Base-by-base conservation (phyloP, 495 filamentous ascomycete species). In the Talaromyces borbonicus region DNA sequence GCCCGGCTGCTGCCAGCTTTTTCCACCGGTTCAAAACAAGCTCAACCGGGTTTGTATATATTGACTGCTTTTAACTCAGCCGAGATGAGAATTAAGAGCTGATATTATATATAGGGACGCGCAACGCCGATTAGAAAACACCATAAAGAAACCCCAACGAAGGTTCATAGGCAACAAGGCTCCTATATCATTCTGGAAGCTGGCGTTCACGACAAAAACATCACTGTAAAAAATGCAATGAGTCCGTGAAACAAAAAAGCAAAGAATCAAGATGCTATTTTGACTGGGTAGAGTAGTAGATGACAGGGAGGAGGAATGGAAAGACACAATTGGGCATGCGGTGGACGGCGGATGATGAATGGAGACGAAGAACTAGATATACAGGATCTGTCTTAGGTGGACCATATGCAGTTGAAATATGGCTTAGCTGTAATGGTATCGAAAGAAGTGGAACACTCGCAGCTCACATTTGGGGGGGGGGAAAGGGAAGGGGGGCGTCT, bases 281-380 rank as follows among this genome's bases (percentile, higher is more conserved):
- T n/a, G n/a, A n/a, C n/a, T n/a, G n/a, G n/a, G n/a, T n/a, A n/a
- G n/a, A 41, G 38, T 41, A 41, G 8, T 7, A 26, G 26, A 23
- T 14, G 57, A 54, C 35, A 51, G 49, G 19, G 56, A 50, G 11
- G 52, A 53, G 8, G 52, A 46, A 8, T 56, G 61, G 40, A 57
- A 62, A 54, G 18, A 58, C 61, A 46, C 57, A 65, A 18, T 54
- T n/a, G 22, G 20, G 20, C n/a, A 20, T 41, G 38, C 38, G 11
- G 22, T 26, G 38, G 24, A 41, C 22, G 20, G 20, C 11, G 38
- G 24, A 41, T n/a, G 20, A n/a, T 9, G 23, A 41, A 36, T 56
- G 43, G 46, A 51, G 52, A 59, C 58, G 51, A 53, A 58, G 57
- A 59, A 54, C 49, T 45, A 52, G 50, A 59, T 59, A 55, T 53